A percentile compares a stretch with the other conserved stretches of the same genome.
phyloP scores from a whole-genome alignment of 805 yeast genomes.

The Monosporozyma yasuniensis region DNA sequence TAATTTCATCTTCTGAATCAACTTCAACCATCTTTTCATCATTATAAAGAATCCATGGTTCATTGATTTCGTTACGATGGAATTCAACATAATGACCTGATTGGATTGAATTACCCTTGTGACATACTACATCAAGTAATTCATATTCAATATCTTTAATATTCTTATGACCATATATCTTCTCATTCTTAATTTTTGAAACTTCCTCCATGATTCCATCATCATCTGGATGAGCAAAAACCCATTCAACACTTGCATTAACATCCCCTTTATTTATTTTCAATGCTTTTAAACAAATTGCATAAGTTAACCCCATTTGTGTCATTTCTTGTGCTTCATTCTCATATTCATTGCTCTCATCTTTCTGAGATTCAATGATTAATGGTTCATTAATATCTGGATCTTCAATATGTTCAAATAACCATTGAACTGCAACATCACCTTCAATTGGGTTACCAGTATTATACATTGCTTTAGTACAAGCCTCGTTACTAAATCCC shows the following conservation, averaged over 20 bases:
- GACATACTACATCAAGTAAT: slow-evolving; percentile 69
- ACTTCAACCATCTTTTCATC: slow-evolving; percentile 76
- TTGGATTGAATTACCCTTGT: slow-evolving; percentile 81
- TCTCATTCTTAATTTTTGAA: neutral
- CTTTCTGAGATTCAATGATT: slow-evolving; percentile 20
- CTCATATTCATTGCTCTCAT: slow-evolving; percentile 11
- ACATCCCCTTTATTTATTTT: slow-evolving; percentile 47
- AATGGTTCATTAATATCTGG: slow-evolving; percentile 63
- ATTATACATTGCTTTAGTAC: slow-evolving; percentile 55
- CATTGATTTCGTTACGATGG: slow-evolving; percentile 37
- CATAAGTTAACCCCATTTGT: slow-evolving; percentile 67
- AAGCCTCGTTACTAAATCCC: slow-evolving; percentile 78
- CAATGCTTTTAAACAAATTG: slow-evolving; percentile 68
- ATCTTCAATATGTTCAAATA: slow-evolving; percentile 84
- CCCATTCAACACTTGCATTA: slow-evolving; percentile 84
- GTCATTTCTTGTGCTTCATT: slow-evolving; percentile 22
- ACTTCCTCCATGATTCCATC: slow-evolving; percentile 41
- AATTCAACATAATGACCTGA: slow-evolving; percentile 90
- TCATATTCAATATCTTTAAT: slow-evolving; percentile 11
- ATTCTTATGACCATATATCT: slow-evolving; percentile 11
- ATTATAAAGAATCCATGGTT: slow-evolving; percentile 69
- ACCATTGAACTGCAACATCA: slow-evolving; percentile 85
- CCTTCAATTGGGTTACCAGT: slow-evolving; percentile 51
- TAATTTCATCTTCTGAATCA: slow-evolving; percentile 37
- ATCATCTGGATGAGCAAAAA: slow-evolving; percentile 74